phyloP scores from a whole-genome alignment of 257 asterid genomes.

The Rhazya stricta region DNA sequence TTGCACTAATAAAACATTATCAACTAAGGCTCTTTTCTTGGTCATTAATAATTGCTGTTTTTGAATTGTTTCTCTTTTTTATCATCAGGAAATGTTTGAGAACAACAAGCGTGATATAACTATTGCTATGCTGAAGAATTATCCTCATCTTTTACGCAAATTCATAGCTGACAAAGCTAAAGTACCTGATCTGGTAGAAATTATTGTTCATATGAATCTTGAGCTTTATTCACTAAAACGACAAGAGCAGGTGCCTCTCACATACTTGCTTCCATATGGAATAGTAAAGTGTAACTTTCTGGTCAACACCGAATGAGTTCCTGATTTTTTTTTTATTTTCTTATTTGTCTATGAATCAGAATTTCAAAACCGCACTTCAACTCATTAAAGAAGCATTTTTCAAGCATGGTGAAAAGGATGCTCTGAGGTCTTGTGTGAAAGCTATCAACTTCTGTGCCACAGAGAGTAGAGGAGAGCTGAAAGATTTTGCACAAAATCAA shows the following conservation, averaged over 20 bases:
- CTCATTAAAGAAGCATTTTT: conserved; percentile 76
- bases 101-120: conserved; percentile 61
- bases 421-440: conserved; percentile 82
- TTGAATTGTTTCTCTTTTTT: conserved; percentile 10
- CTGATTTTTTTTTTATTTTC: conserved; percentile 5
- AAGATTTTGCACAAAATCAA: conserved; percentile 70
- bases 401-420: conserved; percentile 83
- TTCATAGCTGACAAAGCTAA: conserved; percentile 85
- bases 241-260: conserved; percentile 71
- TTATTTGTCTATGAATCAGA: conserved; percentile 49
- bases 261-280: conserved; percentile 8
- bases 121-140: conserved; percentile 82
- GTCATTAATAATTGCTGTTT: not conserved
- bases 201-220: conserved; percentile 68
- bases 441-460: conserved; percentile 78
- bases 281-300: conserved; percentile 5
- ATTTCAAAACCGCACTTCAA: conserved; percentile 62
- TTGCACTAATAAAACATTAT: not conserved
- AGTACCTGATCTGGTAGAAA: conserved; percentile 72
- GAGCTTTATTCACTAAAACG: conserved; percentile 88
- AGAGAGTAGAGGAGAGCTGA: conserved; percentile 84
- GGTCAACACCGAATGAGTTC: conserved; percentile 3
- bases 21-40: not conserved
- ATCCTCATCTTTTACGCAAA: conserved; percentile 77
- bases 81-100: conserved; percentile 68